phyloP scores from a whole-genome alignment of 2,329 filamentous ascomycete genomes.

The Aspergillus pseudoterreus region DNA sequence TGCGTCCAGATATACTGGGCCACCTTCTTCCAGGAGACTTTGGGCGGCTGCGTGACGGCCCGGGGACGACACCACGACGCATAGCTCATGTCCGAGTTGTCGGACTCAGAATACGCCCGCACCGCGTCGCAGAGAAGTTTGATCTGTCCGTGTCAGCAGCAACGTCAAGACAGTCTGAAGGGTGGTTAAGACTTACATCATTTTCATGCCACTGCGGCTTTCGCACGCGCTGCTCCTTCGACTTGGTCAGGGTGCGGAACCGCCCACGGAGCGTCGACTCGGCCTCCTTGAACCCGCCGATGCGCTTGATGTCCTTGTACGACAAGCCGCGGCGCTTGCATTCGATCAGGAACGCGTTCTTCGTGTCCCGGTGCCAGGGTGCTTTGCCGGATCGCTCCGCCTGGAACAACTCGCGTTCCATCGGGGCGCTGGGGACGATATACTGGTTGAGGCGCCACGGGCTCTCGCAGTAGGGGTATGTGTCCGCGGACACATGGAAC shows the following conservation, averaged over 20 bases:
- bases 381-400: constrained; percentile 2
- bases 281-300: constrained; percentile 42
- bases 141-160: constrained; percentile 24
- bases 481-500: background rate
- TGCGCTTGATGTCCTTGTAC: constrained; percentile 46
- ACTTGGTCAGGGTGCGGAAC: constrained; percentile 45
- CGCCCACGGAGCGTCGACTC: constrained; percentile 48
- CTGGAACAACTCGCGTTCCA: background rate
- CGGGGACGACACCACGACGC: constrained; percentile 4
- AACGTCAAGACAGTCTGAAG: background rate
- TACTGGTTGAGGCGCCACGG: background rate
- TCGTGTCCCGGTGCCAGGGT: constrained; percentile 18
- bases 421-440: background rate
- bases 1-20: constrained; percentile 50
- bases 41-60: constrained; percentile 27
- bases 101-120: constrained; percentile 17
- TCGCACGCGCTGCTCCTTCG: constrained; percentile 42
- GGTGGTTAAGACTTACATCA: constrained; percentile 36
- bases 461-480: background rate
- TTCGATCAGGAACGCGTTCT: constrained; percentile 39
- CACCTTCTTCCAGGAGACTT: constrained; percentile 59
- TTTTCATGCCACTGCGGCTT: constrained; percentile 42
- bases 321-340: constrained; percentile 41
- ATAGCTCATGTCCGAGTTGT: constrained; percentile 2
- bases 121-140: constrained; percentile 41